A percentile compares a stretch with the other conserved stretches of the same genome.
These are phyloP conservation scores for Alternaria longipes DNA, from an alignment of 2,329 filamentous ascomycete species.

Conservation along the genomic window DNA sequence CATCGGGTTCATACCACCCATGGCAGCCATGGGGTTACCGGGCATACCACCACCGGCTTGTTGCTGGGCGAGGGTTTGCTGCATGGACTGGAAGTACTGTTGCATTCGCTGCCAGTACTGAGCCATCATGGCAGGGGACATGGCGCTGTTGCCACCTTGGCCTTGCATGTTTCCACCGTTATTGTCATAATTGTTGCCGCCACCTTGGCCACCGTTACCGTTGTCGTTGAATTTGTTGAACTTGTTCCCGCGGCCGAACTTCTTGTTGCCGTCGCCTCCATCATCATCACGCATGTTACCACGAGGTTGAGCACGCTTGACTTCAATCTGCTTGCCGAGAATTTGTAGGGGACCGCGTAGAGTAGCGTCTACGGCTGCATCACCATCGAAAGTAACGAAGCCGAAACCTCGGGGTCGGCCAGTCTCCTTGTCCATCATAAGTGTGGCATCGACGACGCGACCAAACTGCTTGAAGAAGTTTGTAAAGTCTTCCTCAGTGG, in stretches of 20 bases:
- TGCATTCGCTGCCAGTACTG: constrained; percentile 99
- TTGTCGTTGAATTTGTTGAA: constrained; percentile 48
- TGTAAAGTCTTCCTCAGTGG: constrained; percentile 94
- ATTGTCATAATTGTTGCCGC: constrained; percentile 57
- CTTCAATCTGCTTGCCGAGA: constrained; percentile 94
- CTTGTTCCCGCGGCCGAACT: constrained; percentile 50
- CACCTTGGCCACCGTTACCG: constrained; percentile 53
- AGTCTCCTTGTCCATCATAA: constrained; percentile 99
- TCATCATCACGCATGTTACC: constrained; percentile 95
- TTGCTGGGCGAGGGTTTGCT: constrained; percentile 78
- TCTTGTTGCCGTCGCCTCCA: constrained; percentile 68
- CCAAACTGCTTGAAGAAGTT: constrained; percentile 98
- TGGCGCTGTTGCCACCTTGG: constrained; percentile 61
- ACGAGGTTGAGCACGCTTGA: constrained; percentile 95
- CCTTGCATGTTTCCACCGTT: constrained; percentile 56
- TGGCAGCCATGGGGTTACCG: constrained; percentile 58
- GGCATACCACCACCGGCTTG: constrained; percentile 52
- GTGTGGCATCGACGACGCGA: constrained; percentile 92
- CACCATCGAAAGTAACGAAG: constrained; percentile 97
- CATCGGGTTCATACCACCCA: constrained; percentile 68
- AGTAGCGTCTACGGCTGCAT: constrained; percentile 91
- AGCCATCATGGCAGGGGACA: constrained; percentile 97
- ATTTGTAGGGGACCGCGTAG: constrained; percentile 87
- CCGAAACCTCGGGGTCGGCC: constrained; percentile 96
- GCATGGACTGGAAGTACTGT: constrained; percentile 94